These are phyloP conservation scores for Talaromyces piceae DNA, from an alignment of 2,329 filamentous ascomycete species.

Conservation along the genomic window DNA sequence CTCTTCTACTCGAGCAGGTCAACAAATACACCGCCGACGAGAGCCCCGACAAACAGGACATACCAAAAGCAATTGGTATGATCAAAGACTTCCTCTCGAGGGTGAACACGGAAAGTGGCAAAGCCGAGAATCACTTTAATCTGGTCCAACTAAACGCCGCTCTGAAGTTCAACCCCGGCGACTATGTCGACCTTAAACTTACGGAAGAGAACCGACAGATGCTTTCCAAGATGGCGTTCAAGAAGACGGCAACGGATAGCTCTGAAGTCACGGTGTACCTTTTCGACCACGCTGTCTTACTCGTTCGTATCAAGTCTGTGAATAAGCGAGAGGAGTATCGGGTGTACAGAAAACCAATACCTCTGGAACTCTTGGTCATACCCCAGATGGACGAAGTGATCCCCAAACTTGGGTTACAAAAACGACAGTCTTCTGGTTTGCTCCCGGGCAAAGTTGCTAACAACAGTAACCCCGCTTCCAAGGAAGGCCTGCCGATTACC, in stretches of 20 bases:
- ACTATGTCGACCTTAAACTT: conserved; percentile 87
- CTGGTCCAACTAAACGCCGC: conserved; percentile 85
- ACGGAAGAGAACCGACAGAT: conserved; percentile 90
- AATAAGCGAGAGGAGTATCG: conserved; percentile 93
- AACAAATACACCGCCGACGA: conserved; percentile 85
- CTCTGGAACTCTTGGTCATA: conserved; percentile 84
- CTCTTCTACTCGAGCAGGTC: conserved; percentile 82
- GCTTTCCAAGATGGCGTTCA: conserved; percentile 88
- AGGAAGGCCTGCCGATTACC: conserved; percentile 87
- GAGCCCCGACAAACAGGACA: conserved; percentile 82
- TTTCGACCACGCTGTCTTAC: conserved; percentile 89
- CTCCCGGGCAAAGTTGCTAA: conserved; percentile 54
- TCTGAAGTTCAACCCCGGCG: conserved; percentile 80
- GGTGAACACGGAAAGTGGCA: conserved; percentile 92
- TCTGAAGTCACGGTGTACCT: conserved; percentile 90
- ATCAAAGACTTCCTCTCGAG: conserved; percentile 81
- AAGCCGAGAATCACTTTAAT: conserved; percentile 96
- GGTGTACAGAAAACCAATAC: conserved; percentile 92
- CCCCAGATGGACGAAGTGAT: conserved; percentile 96
- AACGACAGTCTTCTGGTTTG: conserved; percentile 81
- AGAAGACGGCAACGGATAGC: conserved; percentile 82
- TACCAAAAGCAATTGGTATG: conserved; percentile 77
- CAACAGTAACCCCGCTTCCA: conserved; percentile 42
- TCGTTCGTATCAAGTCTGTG: conserved; percentile 83
- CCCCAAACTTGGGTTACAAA: conserved; percentile 68